Evolutionary conservation across 139 green algal species (phyloP).

Genomic region (Chlamydomonas urium): DNA sequence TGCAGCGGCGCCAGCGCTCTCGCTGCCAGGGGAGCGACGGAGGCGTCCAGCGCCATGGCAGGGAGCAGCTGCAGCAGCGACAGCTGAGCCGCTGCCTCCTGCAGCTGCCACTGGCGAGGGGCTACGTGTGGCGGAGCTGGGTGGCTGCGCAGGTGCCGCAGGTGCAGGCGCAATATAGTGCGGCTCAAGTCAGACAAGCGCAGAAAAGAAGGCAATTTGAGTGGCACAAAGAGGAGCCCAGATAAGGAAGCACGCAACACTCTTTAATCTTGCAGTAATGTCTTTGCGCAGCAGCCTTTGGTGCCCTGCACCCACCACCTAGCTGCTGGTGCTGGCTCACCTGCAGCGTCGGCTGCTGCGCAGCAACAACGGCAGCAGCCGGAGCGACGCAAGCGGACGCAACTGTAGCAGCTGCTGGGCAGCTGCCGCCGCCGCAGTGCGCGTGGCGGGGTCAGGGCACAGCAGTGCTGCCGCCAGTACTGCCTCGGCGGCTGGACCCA

Average conservation of each 20-base stretch:
- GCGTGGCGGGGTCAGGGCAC: neutral
- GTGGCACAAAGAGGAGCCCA: no score
- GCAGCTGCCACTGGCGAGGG: neutral
- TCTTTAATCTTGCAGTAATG: neutral
- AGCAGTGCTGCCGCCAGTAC: neutral
- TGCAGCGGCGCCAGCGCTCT: conserved; percentile 37
- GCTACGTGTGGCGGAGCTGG: neutral
- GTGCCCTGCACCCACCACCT: neutral
- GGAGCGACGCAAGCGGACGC: conserved; percentile 22
- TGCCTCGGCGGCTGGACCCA: neutral
- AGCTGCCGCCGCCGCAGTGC: conserved; percentile 10
- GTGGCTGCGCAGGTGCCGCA: no score
- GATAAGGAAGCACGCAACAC: neutral
- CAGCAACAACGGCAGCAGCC: conserved; percentile 25
- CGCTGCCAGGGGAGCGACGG: conserved; percentile 38
- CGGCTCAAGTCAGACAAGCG: no score
- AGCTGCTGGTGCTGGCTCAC: neutral
- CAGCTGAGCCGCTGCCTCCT: conserved; percentile 20
- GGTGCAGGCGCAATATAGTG: no score
- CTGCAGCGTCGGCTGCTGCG: neutral
- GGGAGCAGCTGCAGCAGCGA: conserved; percentile 35
- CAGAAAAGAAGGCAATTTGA: no score
- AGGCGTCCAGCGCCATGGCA: conserved; percentile 22
- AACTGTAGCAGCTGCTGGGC: conserved; percentile 27
- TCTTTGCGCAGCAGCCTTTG: neutral